Base-by-base conservation (phyloP, 2,329 filamentous ascomycete species). In the Aspergillus clavatus region DNA sequence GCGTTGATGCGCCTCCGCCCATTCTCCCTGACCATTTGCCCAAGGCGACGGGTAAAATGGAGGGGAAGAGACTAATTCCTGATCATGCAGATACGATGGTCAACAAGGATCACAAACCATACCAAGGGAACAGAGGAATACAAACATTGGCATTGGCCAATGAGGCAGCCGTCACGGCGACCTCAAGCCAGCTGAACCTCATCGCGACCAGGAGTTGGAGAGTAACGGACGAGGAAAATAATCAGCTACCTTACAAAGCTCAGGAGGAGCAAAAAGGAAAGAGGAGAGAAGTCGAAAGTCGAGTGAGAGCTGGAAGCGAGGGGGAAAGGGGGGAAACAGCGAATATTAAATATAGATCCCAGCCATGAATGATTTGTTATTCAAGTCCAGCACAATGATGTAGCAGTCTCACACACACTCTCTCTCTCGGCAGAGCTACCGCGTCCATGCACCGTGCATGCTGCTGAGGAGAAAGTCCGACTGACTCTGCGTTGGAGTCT, bases 1-100 rank as follows among this genome's bases (percentile, higher is more conserved):
- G 66, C 86, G 83, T 16, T 70, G 72, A 56, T 95, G 90, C 29
- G 89, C 88, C 5, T 81, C 78, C 43, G 79, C 76, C 89, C 89
- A 95, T 36, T 79, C 72, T 8, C 86, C 86, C 5, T 79, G 66
- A 14, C 87, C 84, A 51, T 86, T 80, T 71, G 85, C 84, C 88
- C 89, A 95, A 72, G 89, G 89, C 22, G 87, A 90, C 1, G 89
- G 89, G 61, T 95, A 95, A 61, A 78, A 79, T 2, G 88, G 86
- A 36, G 80, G 79, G 19, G 79, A 82, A 39, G 60, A 63, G 8
- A 66, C 65, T 6, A 69, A 42, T 6, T 60, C 55, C 59, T 65
- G 40, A 43, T 48, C 26, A n/a, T n/a, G n/a, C n/a, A n/a, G 12
- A 29, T 37, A 24, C 8, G 29, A 6, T 8, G 2, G 24, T 55